Evolutionary conservation across 805 yeast genomes (phyloP).

Genomic region (Pichia rugopelliculosa): DNA sequence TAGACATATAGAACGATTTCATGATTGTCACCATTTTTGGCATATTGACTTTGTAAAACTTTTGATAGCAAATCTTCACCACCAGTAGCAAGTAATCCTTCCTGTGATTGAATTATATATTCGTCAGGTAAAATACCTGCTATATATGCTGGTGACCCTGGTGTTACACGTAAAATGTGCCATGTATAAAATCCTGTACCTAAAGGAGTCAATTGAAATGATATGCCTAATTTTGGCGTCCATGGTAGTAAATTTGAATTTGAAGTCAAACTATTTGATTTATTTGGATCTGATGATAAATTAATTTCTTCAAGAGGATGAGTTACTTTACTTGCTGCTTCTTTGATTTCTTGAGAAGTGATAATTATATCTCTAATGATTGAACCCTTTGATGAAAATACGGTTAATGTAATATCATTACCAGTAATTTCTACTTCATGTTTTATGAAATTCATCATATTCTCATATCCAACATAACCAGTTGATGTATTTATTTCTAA

Average conservation of each 20-base stretch:
- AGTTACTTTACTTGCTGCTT: neutral
- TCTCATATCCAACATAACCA: constrained; percentile 15
- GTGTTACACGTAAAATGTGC: constrained; percentile 71
- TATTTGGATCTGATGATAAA: constrained; percentile 12
- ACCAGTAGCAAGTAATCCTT: constrained; percentile 77
- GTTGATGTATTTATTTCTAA: constrained; percentile 15
- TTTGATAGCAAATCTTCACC: constrained; percentile 76
- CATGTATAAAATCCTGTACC: constrained; percentile 75
- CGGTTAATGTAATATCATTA: constrained; percentile 41
- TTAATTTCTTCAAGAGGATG: constrained; percentile 25
- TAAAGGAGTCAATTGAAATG: constrained; percentile 72
- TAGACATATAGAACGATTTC: constrained; percentile 60
- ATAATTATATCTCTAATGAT: constrained; percentile 35
- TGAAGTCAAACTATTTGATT: constrained; percentile 3
- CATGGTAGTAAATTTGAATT: neutral
- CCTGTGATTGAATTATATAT: constrained; percentile 81
- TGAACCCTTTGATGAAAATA: constrained; percentile 90
- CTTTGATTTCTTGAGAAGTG: constrained; percentile 22
- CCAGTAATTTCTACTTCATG: constrained; percentile 23
- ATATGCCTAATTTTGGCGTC: constrained; percentile 44
- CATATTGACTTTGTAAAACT: constrained; percentile 51
- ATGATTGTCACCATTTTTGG: constrained; percentile 13
- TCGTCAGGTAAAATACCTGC: constrained; percentile 86
- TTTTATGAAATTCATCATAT: constrained; percentile 20
- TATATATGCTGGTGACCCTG: constrained; percentile 70